These are phyloP conservation scores for Lithocarpus polystachyus DNA, from an alignment of 306 rosid genomes.

Conservation along the genomic window DNA sequence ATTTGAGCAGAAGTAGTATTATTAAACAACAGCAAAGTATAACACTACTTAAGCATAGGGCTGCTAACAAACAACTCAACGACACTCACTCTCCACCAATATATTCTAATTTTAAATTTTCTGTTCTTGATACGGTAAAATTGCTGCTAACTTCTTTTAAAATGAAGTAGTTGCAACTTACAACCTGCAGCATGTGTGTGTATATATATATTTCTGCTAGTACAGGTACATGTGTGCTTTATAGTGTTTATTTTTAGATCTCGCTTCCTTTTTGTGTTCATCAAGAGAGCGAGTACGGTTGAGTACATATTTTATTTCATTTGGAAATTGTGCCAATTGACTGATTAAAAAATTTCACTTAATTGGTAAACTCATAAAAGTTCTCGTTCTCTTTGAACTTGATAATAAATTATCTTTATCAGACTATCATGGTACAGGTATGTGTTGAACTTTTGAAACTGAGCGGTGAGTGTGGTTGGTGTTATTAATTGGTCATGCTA, in stretches of 20 bases:
- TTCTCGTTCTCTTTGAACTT: too few relatives aligned
- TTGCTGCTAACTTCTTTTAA: not conserved
- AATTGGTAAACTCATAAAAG: too few relatives aligned
- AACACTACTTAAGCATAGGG: too few relatives aligned
- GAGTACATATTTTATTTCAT: not conserved
- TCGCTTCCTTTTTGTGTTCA: not conserved
- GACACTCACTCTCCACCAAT: too few relatives aligned
- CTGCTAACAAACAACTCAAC: too few relatives aligned
- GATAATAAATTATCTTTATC: not conserved
- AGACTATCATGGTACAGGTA: too few relatives aligned
- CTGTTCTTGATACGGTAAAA: not conserved
- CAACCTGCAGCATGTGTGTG: too few relatives aligned
- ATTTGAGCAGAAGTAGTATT: too few relatives aligned
- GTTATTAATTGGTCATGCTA: not conserved
- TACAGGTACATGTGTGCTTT: not conserved
- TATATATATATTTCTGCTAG: not conserved
- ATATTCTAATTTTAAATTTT: too few relatives aligned
- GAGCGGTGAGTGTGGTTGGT: not conserved
- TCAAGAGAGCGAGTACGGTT: not conserved
- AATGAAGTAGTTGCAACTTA: too few relatives aligned
- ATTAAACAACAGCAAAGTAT: too few relatives aligned
- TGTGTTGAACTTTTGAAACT: not conserved
- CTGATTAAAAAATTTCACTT: too few relatives aligned
- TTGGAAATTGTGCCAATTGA: slow-evolving; percentile 11
- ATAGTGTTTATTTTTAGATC: not conserved